Base-by-base conservation (phyloP, 176 grass and related monocot genomes). In the Aechmea fasciata region DNA sequence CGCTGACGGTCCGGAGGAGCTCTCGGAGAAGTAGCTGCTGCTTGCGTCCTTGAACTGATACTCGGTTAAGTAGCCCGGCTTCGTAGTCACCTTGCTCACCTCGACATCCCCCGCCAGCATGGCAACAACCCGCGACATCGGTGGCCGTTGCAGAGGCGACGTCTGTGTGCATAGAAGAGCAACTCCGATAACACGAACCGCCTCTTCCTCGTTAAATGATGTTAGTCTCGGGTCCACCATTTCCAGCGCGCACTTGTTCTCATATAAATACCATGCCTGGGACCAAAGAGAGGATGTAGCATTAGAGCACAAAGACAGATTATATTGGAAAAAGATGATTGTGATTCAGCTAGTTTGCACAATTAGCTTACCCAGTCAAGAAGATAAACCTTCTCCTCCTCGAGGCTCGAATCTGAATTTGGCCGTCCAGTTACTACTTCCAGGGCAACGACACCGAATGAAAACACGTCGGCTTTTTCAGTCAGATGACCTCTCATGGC, bases 401-500 rank as follows among this genome's bases (percentile, higher is more conserved):
- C 77, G 3, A 81, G 71, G 0, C 29, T 80, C 3, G 52, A 53
- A 63, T 96, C 79, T 13, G 80, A 79, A 68, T 91, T 96, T n/a
- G 84, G n/a, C 17, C 87, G 80, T 73, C 91, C 91, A n/a, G 84
- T 75, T 49, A 96, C 61, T 53, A 78, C 84, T 65, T 96, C 91
- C 70, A 89, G n/a, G 3, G 57, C 77, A 0, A 93, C 80, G 22
- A 93, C 77, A 0, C 90, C 90, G 25, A 89, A 93, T 41, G 83
- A 80, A 73, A 89, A 93, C 18, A 93, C 83, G 65, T 93, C 90
- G 22, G 82, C 75, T 66, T 93, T 93, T 71, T 93, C 90, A 1
- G 90, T 93, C 73, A 93, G 68, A 76, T 93, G 86, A 17, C 90
- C 90, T 78, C 83, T 89, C 90, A 93, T 89, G 41, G 90, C 90